phyloP scores from a whole-genome alignment of 257 asterid genomes.

The Solanum clarkiae region DNA sequence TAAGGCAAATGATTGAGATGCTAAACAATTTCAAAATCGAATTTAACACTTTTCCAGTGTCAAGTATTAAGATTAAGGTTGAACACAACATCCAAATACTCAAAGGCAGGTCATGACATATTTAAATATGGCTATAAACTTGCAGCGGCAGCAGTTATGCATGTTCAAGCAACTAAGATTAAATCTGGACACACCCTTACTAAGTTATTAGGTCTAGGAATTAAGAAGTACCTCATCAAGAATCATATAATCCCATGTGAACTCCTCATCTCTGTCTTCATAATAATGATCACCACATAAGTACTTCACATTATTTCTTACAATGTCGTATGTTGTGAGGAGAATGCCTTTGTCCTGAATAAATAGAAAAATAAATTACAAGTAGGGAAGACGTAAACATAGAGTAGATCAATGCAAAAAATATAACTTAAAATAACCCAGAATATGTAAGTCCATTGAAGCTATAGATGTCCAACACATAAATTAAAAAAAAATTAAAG shows the following conservation, averaged over 20 bases:
- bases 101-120: not conserved
- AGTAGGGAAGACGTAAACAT: not conserved
- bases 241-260: constrained; percentile 80
- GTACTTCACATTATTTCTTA: constrained; percentile 57
- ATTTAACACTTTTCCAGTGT: not conserved
- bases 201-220: not conserved
- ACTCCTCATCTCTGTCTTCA: constrained; percentile 40
- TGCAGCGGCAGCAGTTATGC: not conserved
- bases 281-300: constrained; percentile 46
- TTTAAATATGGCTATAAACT: not conserved
- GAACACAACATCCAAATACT: not conserved
- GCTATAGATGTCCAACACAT: not conserved
- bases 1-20: not conserved
- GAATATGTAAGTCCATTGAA: not conserved
- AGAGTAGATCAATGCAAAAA: not conserved
- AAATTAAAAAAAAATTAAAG: not conserved
- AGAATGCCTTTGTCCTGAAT: constrained; percentile 78
- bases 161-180: not conserved
- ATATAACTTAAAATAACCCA: not conserved
- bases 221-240: constrained; percentile 68
- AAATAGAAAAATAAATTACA: not conserved
- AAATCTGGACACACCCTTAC: not conserved
- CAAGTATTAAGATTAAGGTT: not conserved
- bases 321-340: constrained; percentile 87
- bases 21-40: not conserved